Conservation (phyloP, 1,284 basidiomycete species). For the Cryptococcus amylolentus region DNA sequence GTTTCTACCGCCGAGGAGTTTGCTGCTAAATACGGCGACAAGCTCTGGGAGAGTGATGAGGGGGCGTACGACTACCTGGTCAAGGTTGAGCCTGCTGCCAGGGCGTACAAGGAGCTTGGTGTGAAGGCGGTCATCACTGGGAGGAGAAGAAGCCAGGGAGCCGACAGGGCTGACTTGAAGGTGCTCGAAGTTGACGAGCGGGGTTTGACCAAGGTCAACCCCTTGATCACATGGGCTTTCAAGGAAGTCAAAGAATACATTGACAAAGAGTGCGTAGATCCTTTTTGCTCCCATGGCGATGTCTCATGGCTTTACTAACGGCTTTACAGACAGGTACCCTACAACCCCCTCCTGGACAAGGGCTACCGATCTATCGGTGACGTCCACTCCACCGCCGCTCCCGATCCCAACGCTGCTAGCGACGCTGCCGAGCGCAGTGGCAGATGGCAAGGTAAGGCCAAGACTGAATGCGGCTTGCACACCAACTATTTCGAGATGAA, state of each 20-base stretch:
- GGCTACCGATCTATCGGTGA: slow-evolving; percentile 95
- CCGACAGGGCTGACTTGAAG: slow-evolving; percentile 72
- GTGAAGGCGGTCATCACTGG: slow-evolving; percentile 93
- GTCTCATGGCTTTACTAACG: not conserved
- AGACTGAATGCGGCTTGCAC: slow-evolving; percentile 95
- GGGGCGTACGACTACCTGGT: slow-evolving; percentile 86
- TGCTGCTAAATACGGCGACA: slow-evolving; percentile 73
- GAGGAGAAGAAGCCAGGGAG: slow-evolving; percentile 86
- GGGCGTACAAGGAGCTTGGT: slow-evolving; percentile 76
- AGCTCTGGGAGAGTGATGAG: slow-evolving; percentile 87
- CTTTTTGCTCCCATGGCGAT: not conserved
- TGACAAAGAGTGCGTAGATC: slow-evolving; percentile 58
- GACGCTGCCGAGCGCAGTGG: slow-evolving; percentile 81
- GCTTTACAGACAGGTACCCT: slow-evolving; percentile 64
- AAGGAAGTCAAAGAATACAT: slow-evolving; percentile 81
- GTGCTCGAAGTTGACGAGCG: slow-evolving; percentile 90
- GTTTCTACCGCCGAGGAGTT: slow-evolving; percentile 71
- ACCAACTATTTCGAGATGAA: slow-evolving; percentile 68
- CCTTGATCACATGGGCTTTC: slow-evolving; percentile 88
- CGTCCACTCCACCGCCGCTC: slow-evolving; percentile 86
- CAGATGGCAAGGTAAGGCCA: slow-evolving; percentile 83
- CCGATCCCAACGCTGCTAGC: slow-evolving; percentile 52
- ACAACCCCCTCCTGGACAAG: slow-evolving; percentile 81
- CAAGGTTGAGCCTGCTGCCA: slow-evolving; percentile 91
- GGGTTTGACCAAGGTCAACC: slow-evolving; percentile 92